Evolutionary conservation across 1,139 yeast genomes (phyloP), one percentile per base, ranked within the genome.

Genomic region (Kodamaea suecica): DNA sequence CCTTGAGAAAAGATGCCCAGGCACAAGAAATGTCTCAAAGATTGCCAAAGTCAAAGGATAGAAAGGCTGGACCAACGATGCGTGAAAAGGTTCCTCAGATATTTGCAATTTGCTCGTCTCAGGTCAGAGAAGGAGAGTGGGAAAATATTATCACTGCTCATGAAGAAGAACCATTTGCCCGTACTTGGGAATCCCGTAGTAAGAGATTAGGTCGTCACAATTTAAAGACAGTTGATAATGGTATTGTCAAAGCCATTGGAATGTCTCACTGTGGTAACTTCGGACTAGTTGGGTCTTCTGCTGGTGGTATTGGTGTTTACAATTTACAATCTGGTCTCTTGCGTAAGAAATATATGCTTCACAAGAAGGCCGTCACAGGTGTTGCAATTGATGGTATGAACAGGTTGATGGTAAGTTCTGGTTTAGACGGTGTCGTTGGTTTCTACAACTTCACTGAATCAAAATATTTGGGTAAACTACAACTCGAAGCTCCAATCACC

Each of bases 191-290:
- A 52, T 79, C 90, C n/a, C 76, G 75, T 44, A 76, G 75, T 41
- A 90, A 86, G 43, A 78, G 92, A 52, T 80, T 90, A 2, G 97
- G 97, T 13, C 74, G 81, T 41, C 76, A 81, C 66, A 70, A 68
- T 30, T 64, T 94, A 30, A 58, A 67, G 4, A 85, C 97, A 2
- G 73, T 76, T 11, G 98, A 94, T 59, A 80, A 73, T 4, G 90
- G 95, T 1, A 55, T 77, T n/a, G 95, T 79, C n/a, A 85, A 83
- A 52, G 61, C 84, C 19, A 94, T 87, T 7, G 75, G 84, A 16
- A 76, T 92, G 23, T 84, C 97, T 0, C 85, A 80, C 41, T 94
- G 99, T 71, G 98, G 98, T 26, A 94, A 94, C 57, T 94, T 94
- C 61, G 97, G 84, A 1, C 63, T 92, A 31, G 84, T 94, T 16